Conservation (phyloP, 2,329 filamentous ascomycete species). For the Leptographium flavum region DNA sequence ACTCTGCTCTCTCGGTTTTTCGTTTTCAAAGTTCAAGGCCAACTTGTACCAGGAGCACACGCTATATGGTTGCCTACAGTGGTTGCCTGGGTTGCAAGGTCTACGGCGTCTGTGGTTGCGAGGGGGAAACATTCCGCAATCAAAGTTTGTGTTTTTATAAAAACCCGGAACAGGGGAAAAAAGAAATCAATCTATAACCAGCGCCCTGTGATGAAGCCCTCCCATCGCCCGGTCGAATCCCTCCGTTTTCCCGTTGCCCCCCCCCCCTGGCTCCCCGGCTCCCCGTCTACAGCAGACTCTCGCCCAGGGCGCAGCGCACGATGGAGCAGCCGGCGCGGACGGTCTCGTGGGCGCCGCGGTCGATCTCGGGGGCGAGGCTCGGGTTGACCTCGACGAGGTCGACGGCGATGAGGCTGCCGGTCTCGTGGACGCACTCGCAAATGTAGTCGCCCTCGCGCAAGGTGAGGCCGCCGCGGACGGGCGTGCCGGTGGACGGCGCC, state of each 20-base stretch:
- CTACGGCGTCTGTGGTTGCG: too few relatives aligned
- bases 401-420: constrained; percentile 63
- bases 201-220: too few relatives aligned
- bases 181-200: background rate
- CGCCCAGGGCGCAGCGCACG: constrained; percentile 80
- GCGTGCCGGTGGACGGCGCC: constrained; percentile 91
- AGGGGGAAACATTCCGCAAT: too few relatives aligned
- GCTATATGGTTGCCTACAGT: too few relatives aligned
- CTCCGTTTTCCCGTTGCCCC: background rate
- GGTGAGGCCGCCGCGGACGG: constrained; percentile 84
- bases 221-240: too few relatives aligned
- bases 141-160: too few relatives aligned
- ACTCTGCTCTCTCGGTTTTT: too few relatives aligned
- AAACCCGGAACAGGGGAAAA: too few relatives aligned
- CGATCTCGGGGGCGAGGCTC: constrained; percentile 44
- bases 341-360: constrained; percentile 63
- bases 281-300: constrained; percentile 60
- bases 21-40: too few relatives aligned
- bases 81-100: too few relatives aligned
- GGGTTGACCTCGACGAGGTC: constrained; percentile 78
- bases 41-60: too few relatives aligned
- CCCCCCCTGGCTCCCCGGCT: too few relatives aligned
- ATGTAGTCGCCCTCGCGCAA: constrained; percentile 95
- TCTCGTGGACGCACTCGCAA: constrained; percentile 73
- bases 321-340: constrained; percentile 82